Base-by-base conservation (phyloP, 805 yeast genomes). In the Millerozyma acaciae region DNA sequence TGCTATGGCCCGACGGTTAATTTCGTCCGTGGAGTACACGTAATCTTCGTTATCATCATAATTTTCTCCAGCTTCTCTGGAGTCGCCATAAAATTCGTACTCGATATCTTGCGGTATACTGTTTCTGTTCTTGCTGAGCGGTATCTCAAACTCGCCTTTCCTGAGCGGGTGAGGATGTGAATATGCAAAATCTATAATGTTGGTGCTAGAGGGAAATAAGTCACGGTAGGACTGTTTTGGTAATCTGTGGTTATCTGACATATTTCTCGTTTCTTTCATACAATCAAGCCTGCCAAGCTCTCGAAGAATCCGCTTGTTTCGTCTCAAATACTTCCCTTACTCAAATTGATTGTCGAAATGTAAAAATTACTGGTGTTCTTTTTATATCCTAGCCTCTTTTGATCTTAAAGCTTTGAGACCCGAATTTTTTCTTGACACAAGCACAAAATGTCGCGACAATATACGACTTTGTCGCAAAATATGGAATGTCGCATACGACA, bases 121-220 rank as follows among this genome's bases (percentile, higher is more conserved):
- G 16, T 35, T 24, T 26, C 38, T 18, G 31, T 32, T 21, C 18
- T 34, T 12, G 31, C 33, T 22, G 27, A 25, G 14, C 12, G 34
- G 21, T 20, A 18, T 30, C n/a, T n/a, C n/a, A 30, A 37, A 50
- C 19, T 48, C 40, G 18, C 94, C 95, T 42, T 74, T 75, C 55
- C 84, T 83, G 32, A 85, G 62, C 2, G 93, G 89, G 42, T 85
- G 79, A 18, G 69, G 58, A 10, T 64, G 69, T 5, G 76, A 76
- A 50, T 90, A 89, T 16, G 89, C 97, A 64, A 76, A 90, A 58
- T 90, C 97, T 41, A 79, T 77, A 13, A 86, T 76, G 1, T 78
- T 70, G 12, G 68, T 60, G 28, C 44, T 41, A 14, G 45, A 34
- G 5, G 53, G 57, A 26, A 45, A 43, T 28, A 43, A 20, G 18